These are phyloP conservation scores for Boletellus emodensis DNA, from an alignment of 768 basidiomycete genomes.

Conservation along the genomic window DNA sequence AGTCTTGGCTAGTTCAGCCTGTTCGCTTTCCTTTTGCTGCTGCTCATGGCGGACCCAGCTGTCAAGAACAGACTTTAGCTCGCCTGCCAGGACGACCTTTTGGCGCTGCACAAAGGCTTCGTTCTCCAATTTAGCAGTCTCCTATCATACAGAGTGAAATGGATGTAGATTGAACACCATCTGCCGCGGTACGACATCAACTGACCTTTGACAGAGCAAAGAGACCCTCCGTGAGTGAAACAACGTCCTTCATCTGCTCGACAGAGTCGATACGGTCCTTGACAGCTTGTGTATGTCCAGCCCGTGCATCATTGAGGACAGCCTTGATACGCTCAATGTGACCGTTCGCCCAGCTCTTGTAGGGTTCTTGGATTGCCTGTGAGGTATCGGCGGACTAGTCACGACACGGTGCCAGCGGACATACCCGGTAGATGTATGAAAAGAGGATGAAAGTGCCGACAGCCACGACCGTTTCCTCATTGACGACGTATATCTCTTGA, in stretches of 20 bases:
- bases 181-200: too few species aligned
- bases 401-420: constrained; percentile 17
- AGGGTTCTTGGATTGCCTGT: constrained; percentile 79
- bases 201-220: constrained; percentile 88
- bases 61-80: constrained; percentile 93
- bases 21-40: constrained; percentile 93
- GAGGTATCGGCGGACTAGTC: constrained; percentile 2
- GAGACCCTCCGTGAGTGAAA: constrained; percentile 82
- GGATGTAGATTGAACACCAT: neutral
- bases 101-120: constrained; percentile 89
- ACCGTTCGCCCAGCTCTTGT: constrained; percentile 86
- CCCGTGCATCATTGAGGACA: constrained; percentile 76
- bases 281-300: constrained; percentile 90
- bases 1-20: constrained; percentile 81
- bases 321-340: constrained; percentile 81
- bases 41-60: constrained; percentile 99
- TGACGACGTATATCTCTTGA: constrained; percentile 95
- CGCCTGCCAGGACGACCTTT: constrained; percentile 78
- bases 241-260: constrained; percentile 93
- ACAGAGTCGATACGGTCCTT: constrained; percentile 90
- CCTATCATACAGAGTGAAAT: constrained; percentile 40
- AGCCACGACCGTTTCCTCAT: constrained; percentile 91
- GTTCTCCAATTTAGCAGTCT: constrained; percentile 87
- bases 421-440: constrained; percentile 75
- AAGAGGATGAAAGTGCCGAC: constrained; percentile 81